Evolutionary conservation across 1,284 basidiomycete species (phyloP), one percentile per base, ranked within the genome.

Genomic region (Ganoderma sinense): DNA sequence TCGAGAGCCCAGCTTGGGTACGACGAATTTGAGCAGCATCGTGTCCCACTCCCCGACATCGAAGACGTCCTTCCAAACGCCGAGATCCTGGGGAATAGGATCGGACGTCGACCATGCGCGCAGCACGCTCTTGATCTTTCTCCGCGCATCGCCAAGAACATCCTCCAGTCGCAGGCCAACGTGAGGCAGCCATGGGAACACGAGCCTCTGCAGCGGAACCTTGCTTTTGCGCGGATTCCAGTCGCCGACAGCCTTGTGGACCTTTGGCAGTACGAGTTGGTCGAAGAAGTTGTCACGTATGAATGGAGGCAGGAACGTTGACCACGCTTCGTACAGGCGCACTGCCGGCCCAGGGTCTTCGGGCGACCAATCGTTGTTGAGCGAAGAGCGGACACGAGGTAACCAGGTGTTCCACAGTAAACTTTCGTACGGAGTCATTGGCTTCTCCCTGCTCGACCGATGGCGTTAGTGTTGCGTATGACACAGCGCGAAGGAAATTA

Each of bases 181-280:
- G 75, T 96, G 87, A 0, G 96, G 94, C 60, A 99, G 82, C 98
- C 98, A 99, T 3, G 98, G 98, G 80, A 99, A 98, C 0, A 99
- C 89, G 45, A 99, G 87, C 1, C 88, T 85, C 66, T 94, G 93
- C 63, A 99, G 82, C 0, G 94, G 83, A 0, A 87, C 84, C 2
- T 82, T 83, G 64, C 86, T 87, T 39, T 83, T 82, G 74, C 88
- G 88, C 4, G 90, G 84, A 75, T 85, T 92, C 96, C 97, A 98
- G 41, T 94, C 90, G 5, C 89, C 86, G n/a, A 99, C 89, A 1
- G 95, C 91, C 65, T 91, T 90, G 55, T 90, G 88, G 2, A 99
- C 87, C 80, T 98, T 98, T 1, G 98, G 98, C 20, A 99, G 83
- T 55, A 99, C 87, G 36, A 99, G 90, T 80, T 99, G 98, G 77